A percentile compares a stretch with the other conserved stretches of the same genome.
These are phyloP conservation scores for Trichoderma sp. DNA, from an alignment of 2,329 filamentous ascomycete genomes.

Conservation along the genomic window DNA sequence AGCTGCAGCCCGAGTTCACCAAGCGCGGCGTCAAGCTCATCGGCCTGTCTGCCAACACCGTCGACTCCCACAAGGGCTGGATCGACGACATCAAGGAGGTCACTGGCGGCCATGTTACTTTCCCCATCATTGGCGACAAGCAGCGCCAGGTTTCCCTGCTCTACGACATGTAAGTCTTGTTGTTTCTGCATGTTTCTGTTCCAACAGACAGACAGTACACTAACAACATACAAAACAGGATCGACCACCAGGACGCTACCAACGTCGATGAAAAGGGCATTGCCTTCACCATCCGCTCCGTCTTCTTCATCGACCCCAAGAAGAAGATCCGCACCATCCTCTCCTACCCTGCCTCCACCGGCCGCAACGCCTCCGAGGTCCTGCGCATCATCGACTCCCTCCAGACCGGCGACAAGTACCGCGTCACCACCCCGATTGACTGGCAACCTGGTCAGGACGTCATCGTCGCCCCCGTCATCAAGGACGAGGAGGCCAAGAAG, in stretches of 20 bases:
- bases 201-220: background rate
- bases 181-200: background rate
- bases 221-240: conserved; percentile 40
- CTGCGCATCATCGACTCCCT: conserved; percentile 76
- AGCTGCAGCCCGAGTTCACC: conserved; percentile 82
- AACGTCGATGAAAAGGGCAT: conserved; percentile 80
- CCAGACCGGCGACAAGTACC: conserved; percentile 83
- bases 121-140: conserved; percentile 82
- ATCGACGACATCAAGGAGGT: conserved; percentile 86
- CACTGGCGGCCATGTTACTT: conserved; percentile 64
- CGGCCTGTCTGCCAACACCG: conserved; percentile 81
- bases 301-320: conserved; percentile 90
- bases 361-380: conserved; percentile 77
- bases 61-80: conserved; percentile 82
- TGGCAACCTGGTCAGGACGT: conserved; percentile 88
- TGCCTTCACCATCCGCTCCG: conserved; percentile 90
- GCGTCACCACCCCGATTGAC: conserved; percentile 84
- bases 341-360: conserved; percentile 87
- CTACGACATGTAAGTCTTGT: conserved; percentile 69
- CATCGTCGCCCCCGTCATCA: conserved; percentile 81
- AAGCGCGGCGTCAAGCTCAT: conserved; percentile 89
- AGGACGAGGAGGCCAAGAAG: conserved; percentile 80
- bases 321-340: conserved; percentile 93
- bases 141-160: conserved; percentile 70
- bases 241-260: conserved; percentile 77